Evolutionary conservation across 2,329 filamentous ascomycete genomes (phyloP).

Genomic region (Neofusicoccum parvum): DNA sequence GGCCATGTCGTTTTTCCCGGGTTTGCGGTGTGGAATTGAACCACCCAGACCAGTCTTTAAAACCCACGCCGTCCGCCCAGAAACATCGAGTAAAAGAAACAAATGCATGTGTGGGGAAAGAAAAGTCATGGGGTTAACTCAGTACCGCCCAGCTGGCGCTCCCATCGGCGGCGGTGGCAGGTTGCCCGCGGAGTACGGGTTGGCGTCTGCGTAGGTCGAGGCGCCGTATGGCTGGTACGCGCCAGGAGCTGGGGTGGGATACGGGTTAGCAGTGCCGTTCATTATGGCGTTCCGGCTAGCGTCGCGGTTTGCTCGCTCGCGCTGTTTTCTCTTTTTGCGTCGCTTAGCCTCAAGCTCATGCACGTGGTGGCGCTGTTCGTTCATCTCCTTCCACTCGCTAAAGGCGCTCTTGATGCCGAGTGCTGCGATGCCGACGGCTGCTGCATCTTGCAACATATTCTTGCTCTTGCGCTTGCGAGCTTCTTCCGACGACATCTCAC

Average conservation of each 20-base stretch:
- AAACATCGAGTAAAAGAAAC: background rate
- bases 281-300: slow-evolving; percentile 43
- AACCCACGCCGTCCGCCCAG: background rate
- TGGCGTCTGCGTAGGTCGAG: slow-evolving; percentile 48
- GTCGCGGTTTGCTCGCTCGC: slow-evolving; percentile 46
- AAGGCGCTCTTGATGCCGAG: slow-evolving; percentile 68
- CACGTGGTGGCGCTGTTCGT: slow-evolving; percentile 60
- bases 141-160: slow-evolving; percentile 16
- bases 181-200: slow-evolving; percentile 44
- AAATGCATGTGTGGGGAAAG: background rate
- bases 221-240: slow-evolving; percentile 39
- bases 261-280: slow-evolving; percentile 37
- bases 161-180: slow-evolving; percentile 45
- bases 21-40: background rate
- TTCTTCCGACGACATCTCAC: slow-evolving; percentile 64
- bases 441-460: slow-evolving; percentile 64
- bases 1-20: background rate
- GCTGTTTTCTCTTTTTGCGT: slow-evolving; percentile 47
- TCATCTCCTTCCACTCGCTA: slow-evolving; percentile 68
- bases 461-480: slow-evolving; percentile 65
- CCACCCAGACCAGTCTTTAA: slow-evolving; percentile 5
- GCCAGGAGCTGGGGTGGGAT: slow-evolving; percentile 36
- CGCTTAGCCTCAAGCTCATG: slow-evolving; percentile 57
- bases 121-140: background rate
- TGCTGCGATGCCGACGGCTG: slow-evolving; percentile 67